Evolutionary conservation across 345 rosid genomes (phyloP).

Genomic region (Litchi chinensis): DNA sequence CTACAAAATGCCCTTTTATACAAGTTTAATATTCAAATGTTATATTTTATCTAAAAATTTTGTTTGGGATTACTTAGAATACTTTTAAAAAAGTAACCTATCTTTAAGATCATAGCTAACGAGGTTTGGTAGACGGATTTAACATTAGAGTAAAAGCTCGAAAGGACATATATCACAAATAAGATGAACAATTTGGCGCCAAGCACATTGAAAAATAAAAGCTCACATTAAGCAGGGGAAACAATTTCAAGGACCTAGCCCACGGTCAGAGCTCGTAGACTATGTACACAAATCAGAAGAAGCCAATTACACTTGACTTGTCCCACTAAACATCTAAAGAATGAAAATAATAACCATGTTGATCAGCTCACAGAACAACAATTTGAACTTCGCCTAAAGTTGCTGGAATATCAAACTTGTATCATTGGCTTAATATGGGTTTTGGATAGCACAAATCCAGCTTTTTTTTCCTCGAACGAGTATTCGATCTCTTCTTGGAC

Average conservation of each 20-base stretch:
- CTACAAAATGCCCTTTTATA: too few species aligned
- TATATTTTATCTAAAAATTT: too few species aligned
- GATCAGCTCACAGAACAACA: slow-evolving; percentile 11
- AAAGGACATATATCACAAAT: background rate
- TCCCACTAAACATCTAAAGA: slow-evolving; percentile 20
- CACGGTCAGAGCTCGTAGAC: slow-evolving; percentile 26
- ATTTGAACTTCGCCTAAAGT: slow-evolving; percentile 1
- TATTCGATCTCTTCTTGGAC: slow-evolving; percentile 60
- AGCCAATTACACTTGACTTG: slow-evolving; percentile 67
- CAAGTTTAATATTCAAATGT: too few species aligned
- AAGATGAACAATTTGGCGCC: background rate
- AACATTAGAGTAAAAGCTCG: too few species aligned
- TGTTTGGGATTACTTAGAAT: too few species aligned
- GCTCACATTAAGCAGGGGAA: slow-evolving; percentile 4
- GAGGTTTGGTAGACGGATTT: too few species aligned
- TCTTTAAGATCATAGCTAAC: too few species aligned
- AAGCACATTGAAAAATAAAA: background rate
- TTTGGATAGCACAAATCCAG: slow-evolving; percentile 63
- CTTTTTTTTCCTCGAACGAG: slow-evolving; percentile 89
- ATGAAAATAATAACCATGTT: background rate
- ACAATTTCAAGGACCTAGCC: slow-evolving; percentile 19
- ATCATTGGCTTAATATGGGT: slow-evolving; percentile 40
- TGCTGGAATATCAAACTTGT: slow-evolving; percentile 43
- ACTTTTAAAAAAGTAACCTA: too few species aligned
- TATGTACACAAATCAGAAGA: slow-evolving; percentile 24